A percentile compares a stretch with the other conserved stretches of the same genome.
phyloP scores from a whole-genome alignment of 805 yeast species.

The Metschnikowia arizonensis region DNA sequence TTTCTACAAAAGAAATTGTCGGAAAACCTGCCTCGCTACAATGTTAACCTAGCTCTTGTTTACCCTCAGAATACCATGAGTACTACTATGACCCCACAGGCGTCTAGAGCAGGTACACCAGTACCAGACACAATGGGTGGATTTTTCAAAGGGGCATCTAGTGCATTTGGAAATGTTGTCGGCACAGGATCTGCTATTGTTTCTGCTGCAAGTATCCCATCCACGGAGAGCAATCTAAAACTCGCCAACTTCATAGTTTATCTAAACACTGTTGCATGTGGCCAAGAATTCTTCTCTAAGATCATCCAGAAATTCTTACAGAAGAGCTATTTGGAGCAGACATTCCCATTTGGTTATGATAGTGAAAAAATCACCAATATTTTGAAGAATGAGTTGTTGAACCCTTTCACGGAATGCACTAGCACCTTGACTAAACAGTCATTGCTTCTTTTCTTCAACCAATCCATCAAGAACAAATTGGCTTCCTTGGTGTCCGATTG shows the following conservation, averaged over 20 bases:
- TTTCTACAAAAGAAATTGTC: conserved; percentile 32
- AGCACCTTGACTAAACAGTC: conserved; percentile 36
- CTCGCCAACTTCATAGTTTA: conserved; percentile 60
- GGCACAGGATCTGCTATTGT: conserved; percentile 23
- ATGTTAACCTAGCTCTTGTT: conserved; percentile 22
- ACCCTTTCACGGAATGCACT: conserved; percentile 25
- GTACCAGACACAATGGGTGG: conserved; percentile 34
- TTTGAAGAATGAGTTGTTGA: conserved; percentile 29
- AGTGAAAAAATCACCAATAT: conserved; percentile 29
- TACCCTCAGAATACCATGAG: conserved; percentile 9
- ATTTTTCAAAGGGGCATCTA: conserved; percentile 42
- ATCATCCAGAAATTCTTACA: conserved; percentile 43
- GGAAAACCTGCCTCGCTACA: conserved; percentile 41
- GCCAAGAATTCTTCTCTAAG: conserved; percentile 53
- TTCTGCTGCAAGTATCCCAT: conserved; percentile 23
- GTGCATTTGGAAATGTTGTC: conserved; percentile 43
- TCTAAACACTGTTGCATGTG: conserved; percentile 67
- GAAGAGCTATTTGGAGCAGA: conserved; percentile 21
- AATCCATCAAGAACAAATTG: conserved; percentile 43
- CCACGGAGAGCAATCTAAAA: conserved; percentile 41
- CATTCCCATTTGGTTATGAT: conserved; percentile 38
- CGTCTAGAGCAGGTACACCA: conserved; percentile 30
- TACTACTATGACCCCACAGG: conserved; percentile 21
- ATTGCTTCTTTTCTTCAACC: conserved; percentile 45
- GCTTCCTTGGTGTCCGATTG: conserved; percentile 43